Evolutionary conservation across 2,329 filamentous ascomycete genomes (phyloP), one percentile per base, ranked within the genome.

Genomic region (Cladophialophora psammophila): DNA sequence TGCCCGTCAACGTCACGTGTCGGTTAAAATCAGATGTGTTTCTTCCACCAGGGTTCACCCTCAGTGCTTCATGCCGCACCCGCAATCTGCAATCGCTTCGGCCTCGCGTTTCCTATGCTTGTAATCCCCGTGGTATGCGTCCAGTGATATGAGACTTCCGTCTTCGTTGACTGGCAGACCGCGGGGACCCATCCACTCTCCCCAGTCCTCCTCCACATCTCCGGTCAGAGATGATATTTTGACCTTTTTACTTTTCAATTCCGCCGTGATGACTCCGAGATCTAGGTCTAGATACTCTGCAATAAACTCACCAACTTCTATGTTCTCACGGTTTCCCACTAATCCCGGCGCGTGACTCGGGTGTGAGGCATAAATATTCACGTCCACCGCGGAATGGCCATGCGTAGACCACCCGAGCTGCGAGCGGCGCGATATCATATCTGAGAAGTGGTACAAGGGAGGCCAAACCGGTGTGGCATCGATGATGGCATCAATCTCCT

Each of bases 341-440:
- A 97, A 83, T 13, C 85, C 83, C 52, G 86, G 84, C 0, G 89
- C 87, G 35, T 82, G 80, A 42, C 86, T 84, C 0, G 87, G 84
- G 3, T 91, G 89, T 0, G 91, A 94, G 60, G 91, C 90, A 80
- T 98, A 99, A 72, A 99, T 92, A 78, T 99, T 99, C 57, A 99
- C 95, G 76, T 99, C 95, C 7, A 95, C 93, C 60, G 90, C 95
- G 20, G 90, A 91, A 80, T 99, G 95, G 34, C 95, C 95, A 77
- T 97, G 94, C 0, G 94, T 97, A 70, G 87, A 90, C 95, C 95
- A 99, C 13, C 95, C 96, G 52, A 97, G 87, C 75, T 96, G 93
- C 1, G 94, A 92, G n/a, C 95, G 88, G 4, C 91, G 86, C 72
- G 92, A 96, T 72, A 98, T 87, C 82, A 99, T 94, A 75, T 92